Evolutionary conservation across 106 monocot species (phyloP), one percentile per base, ranked within the genome.

Genomic region (Allium sativum): DNA sequence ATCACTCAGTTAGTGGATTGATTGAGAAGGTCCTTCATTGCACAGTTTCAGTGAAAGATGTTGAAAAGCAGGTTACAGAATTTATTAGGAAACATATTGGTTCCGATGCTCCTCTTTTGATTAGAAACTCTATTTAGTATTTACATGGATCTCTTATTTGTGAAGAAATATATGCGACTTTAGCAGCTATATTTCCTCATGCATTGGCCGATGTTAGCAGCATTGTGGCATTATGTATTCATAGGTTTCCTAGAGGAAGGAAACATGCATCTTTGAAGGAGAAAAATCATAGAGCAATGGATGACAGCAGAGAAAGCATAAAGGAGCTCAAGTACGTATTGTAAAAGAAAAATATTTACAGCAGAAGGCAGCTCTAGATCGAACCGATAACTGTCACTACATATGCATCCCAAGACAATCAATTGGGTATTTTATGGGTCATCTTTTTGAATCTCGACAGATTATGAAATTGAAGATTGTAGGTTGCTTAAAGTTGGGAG

Each of bases 81-180:
- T 95, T 95, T 75, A 77, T 95, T 19, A 81, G 68, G 54, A 68
- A 86, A 70, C 77, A 95, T 77, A 55, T 87, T 22, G 72, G 81
- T 10, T 61, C 84, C 48, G 52, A 81, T 21, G 71, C 62, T 16
- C 81, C 84, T 47, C 79, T 72, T 71, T 70, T 95, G 56, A 84
- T 90, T 72, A 90, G 94, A 68, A 95, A 87, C 75, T 95, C 94
- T 31, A 52, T 95, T n/a, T n/a, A n/a, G n/a, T n/a, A n/a, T n/a
- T 19, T 86, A 95, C 68, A 62, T 83, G 58, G 94, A 95, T 61
- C 74, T 77, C 15, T 55, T 81, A 44, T 95, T 15, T 62, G 16
- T 56, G 8, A 75, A 96, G 95, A 96, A 96, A 72, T 90, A 91
- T 60, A 96, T 96, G n/a, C n/a, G 95, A 90, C 95, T 17, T 72